phyloP scores from a whole-genome alignment of 1,284 basidiomycete species.

The Heliocybe sulcata region DNA sequence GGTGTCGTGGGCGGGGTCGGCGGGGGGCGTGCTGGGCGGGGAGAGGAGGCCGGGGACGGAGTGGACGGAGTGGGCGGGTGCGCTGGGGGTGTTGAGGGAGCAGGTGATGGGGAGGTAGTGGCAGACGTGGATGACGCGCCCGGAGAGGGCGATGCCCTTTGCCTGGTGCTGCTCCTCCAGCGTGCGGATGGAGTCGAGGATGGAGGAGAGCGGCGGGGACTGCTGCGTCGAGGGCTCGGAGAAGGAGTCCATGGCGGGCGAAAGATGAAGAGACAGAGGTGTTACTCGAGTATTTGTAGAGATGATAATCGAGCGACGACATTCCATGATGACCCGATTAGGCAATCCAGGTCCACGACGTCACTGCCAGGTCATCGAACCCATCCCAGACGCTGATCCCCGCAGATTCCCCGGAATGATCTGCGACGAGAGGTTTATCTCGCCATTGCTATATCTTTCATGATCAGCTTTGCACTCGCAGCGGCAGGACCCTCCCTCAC shows the following conservation, averaged over 20 bases:
- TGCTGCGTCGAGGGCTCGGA: slow-evolving; percentile 31
- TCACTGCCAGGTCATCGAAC: no score
- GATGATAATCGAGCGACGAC: no score
- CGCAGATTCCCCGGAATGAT: no score
- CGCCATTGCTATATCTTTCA: no score
- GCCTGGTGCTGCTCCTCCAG: slow-evolving; percentile 67
- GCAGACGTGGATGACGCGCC: slow-evolving; percentile 83
- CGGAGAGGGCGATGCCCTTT: slow-evolving; percentile 67
- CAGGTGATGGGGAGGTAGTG: slow-evolving; percentile 73
- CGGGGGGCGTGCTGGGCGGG: slow-evolving; percentile 47
- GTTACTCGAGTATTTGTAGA: no score
- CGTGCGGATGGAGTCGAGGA: slow-evolving; percentile 48
- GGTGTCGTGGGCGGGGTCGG: slow-evolving; percentile 27
- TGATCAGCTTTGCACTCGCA: no score
- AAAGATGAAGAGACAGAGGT: not conserved
- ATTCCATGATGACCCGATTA: no score
- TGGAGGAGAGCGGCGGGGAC: slow-evolving; percentile 39
- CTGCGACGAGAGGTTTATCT: no score
- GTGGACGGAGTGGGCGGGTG: slow-evolving; percentile 18
- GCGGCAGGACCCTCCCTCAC: no score
- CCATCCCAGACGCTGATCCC: no score
- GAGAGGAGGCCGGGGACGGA: slow-evolving; percentile 57
- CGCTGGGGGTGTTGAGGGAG: slow-evolving; percentile 34
- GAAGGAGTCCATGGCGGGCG: slow-evolving; percentile 37
- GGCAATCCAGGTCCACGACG: no score